phyloP scores from a whole-genome alignment of 495 filamentous ascomycete genomes.

The Trichoderma erinaceum region DNA sequence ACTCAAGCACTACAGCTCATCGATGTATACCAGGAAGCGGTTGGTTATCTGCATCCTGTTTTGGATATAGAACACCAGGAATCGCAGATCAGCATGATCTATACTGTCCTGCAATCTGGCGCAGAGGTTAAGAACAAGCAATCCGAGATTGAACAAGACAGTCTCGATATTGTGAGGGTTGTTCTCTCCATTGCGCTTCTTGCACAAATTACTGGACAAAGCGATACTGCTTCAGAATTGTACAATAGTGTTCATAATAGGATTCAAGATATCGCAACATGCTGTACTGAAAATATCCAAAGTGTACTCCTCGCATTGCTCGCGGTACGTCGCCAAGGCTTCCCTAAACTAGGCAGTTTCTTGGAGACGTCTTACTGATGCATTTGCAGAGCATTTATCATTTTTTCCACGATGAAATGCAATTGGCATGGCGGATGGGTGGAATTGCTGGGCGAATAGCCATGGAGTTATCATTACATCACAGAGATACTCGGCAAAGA shows the following conservation, averaged over 20 bases:
- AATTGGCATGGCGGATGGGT: slow-evolving; percentile 6
- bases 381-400: slow-evolving; percentile 2
- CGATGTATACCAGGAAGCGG: background rate
- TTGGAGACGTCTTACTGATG: background rate
- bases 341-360: too few species aligned
- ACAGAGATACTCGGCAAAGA: background rate
- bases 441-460: slow-evolving; percentile 13
- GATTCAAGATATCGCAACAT: too few species aligned
- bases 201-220: background rate
- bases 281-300: too few species aligned
- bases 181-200: slow-evolving; percentile 3
- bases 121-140: background rate
- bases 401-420: slow-evolving; percentile 6
- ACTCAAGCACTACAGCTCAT: slow-evolving; percentile 8
- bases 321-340: too few species aligned
- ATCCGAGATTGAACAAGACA: background rate
- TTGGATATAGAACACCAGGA: background rate
- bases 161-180: background rate
- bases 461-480: slow-evolving; percentile 3
- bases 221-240: background rate
- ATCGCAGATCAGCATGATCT: background rate
- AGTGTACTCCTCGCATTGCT: too few species aligned
- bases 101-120: too few species aligned
- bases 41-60: slow-evolving; percentile 2
- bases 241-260: background rate